Evolutionary conservation across 306 rosid genomes (phyloP), one percentile per base, ranked within the genome.

Genomic region (Arachis hypogaea): DNA sequence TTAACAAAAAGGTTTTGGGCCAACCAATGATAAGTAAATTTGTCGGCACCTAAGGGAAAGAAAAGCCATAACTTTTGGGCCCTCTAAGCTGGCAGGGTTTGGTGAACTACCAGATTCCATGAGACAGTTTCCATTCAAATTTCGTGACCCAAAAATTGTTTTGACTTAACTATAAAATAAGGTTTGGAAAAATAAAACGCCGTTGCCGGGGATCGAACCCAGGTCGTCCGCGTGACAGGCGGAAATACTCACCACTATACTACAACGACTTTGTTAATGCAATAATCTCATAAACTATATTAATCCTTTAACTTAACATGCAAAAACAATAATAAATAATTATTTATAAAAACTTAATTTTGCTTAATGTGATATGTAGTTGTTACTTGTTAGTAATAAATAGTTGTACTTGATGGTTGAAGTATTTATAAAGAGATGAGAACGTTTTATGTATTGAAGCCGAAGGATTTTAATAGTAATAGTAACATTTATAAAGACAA

Each of bases 141-240:
- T 22, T 22, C 38, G 4, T 33, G 38, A 33, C 38, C 38, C 38
- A 33, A 2, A 33, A 0, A 33, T 4, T 33, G 4, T 33, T 33
- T 33, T 33, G 38, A 33, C 38, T 33, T 33, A 4, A 2, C 38
- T 33, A 33, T 4, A 3, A 11, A 51, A 22, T 22, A 22, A 22
- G 1, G 28, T 22, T 22, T 1, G 28, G 28, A 22, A 22, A 22
- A 22, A 22, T 0, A 5, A 59, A 33, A 5, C 68, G 71, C 78
- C 71, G 71, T 73, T 62, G 78, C 78, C 63, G 71, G 71, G 70
- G 77, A 73, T 73, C 66, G 43, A 59, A 59, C 64, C 64, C 44
- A 18, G 44, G 64, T 73, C 58, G 3, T 8, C 58, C 58, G 58
- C 58, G 58, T 52, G 69, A 61, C 69, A 61, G 62, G 62, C 77